These are phyloP conservation scores for Prunus armeniaca DNA, from an alignment of 306 rosid genomes.

Conservation along the genomic window DNA sequence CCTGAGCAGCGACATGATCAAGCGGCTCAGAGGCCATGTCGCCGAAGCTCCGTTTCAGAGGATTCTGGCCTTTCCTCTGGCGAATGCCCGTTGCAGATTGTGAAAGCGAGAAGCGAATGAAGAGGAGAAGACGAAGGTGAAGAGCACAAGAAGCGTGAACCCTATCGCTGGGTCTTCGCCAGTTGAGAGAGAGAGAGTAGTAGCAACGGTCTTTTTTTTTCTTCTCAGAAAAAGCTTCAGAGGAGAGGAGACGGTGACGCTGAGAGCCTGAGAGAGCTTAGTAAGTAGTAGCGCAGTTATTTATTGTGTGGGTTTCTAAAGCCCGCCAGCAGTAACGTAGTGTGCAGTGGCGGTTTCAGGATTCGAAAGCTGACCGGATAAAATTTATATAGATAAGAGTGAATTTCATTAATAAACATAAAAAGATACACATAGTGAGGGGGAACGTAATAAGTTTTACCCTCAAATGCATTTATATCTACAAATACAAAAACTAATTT, in stretches of 20 bases:
- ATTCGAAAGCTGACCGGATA: too few relatives aligned
- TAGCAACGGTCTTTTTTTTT: not conserved
- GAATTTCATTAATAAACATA: too few relatives aligned
- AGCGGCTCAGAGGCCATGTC: slow-evolving; percentile 2
- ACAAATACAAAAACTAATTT: too few relatives aligned
- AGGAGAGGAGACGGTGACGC: too few relatives aligned
- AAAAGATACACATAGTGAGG: too few relatives aligned
- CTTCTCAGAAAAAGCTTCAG: too few relatives aligned
- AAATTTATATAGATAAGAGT: too few relatives aligned
- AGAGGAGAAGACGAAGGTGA: not conserved
- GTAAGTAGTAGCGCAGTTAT: not conserved
- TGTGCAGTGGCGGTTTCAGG: not conserved
- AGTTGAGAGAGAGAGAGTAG: not conserved
- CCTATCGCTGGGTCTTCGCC: not conserved
- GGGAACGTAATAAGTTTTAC: too few relatives aligned
- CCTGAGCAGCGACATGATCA: slow-evolving; percentile 16
- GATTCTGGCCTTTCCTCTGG: slow-evolving; percentile 6
- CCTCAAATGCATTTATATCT: too few relatives aligned
- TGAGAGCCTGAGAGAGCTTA: not conserved
- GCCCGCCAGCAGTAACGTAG: not conserved
- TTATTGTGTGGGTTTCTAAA: not conserved
- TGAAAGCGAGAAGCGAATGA: not conserved
- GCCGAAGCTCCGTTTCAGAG: slow-evolving; percentile 23
- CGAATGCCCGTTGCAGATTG: slow-evolving; percentile 25
- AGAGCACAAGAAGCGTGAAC: not conserved